Evolutionary conservation across 2,329 filamentous ascomycete species (phyloP).

Genomic region (Diaporthe sp.): DNA sequence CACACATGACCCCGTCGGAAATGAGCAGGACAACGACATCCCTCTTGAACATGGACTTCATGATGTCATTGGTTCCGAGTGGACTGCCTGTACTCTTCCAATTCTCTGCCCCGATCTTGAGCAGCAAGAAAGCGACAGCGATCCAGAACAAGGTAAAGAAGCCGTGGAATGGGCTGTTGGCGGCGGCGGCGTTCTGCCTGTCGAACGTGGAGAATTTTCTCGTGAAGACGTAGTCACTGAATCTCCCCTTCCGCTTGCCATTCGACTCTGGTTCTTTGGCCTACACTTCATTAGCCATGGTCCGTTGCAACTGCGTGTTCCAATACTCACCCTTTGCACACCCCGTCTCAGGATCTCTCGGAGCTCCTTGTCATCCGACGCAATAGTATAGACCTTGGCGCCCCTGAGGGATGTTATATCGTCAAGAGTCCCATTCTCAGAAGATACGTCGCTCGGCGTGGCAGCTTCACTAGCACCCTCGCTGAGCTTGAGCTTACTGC

Average conservation of each 20-base stretch:
- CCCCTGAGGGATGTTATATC: conserved; percentile 39
- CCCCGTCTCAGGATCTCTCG: conserved; percentile 54
- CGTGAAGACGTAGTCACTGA: conserved; percentile 76
- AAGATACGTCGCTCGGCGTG: conserved; percentile 38
- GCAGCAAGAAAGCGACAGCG: conserved; percentile 74
- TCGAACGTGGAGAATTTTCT: conserved; percentile 82
- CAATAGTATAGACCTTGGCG: conserved; percentile 45
- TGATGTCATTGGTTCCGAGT: conserved; percentile 79
- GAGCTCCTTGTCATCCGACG: conserved; percentile 55
- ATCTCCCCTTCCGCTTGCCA: conserved; percentile 50
- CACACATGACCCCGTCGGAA: conserved; percentile 80
- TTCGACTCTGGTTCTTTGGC: conserved; percentile 33
- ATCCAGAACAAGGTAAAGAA: conserved; percentile 88
- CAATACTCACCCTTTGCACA: conserved; percentile 46
- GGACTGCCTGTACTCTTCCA: conserved; percentile 77
- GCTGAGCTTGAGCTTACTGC: conserved; percentile 40
- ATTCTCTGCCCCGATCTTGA: conserved; percentile 77
- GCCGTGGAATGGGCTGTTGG: conserved; percentile 80
- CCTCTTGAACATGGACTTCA: conserved; percentile 74
- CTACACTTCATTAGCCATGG: conserved; percentile 41
- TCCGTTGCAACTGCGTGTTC: conserved; percentile 1
- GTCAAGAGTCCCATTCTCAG: conserved; percentile 38
- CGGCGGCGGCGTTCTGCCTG: conserved; percentile 74
- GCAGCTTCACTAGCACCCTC: conserved; percentile 33
- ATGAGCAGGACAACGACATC: conserved; percentile 69